Evolutionary conservation across 192 early-diverging fungal genomes (phyloP), one percentile per base, ranked within the genome.

Genomic region (Backusella liffmaniae): DNA sequence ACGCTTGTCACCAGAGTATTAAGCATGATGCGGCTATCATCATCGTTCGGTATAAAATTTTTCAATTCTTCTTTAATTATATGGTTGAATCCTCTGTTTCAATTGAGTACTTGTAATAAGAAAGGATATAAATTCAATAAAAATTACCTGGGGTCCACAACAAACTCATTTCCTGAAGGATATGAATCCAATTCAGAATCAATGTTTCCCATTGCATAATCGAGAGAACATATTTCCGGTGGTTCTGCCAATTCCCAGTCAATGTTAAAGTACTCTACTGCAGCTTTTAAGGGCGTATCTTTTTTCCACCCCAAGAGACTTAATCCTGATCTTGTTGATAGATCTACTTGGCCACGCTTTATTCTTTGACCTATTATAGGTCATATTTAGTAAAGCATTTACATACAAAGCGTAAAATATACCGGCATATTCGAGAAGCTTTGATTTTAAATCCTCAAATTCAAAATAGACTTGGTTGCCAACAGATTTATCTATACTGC

Each of bases 231-330:
- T 8, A 77, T 34, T 77, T 83, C 75, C 4, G 77, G 10, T 42
- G 77, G 82, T 42, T 83, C 82, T 9, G 78, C 78, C 13, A 79
- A 36, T 29, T 79, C 80, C 75, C 76, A 84, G 36, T 84, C 78
- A 7, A 82, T 73, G 13, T 41, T 74, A 44, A 82, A 82, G 12
- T 84, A 81, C 66, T 81, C 81, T 34, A 82, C 67, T 23, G 80
- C 83, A 15, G 77, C 72, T 30, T 78, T 77, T 6, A 77, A 30
- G 10, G 77, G 70, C 0, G 70, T 75, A 59, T 82, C 72, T 1
- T 73, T 74, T 21, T 67, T 56, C 83, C 83, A 84, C 2, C 81
- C 77, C 8, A 75, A 41, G 12, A 84, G 32, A 16, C 69, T 53
- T 13, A 82, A 26, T 10, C 73, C 83, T 3, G 77, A 80, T 9